These are phyloP conservation scores for Fraxinus xanthoxyloides DNA, from an alignment of 305 asterid genomes.

Conservation along the genomic window DNA sequence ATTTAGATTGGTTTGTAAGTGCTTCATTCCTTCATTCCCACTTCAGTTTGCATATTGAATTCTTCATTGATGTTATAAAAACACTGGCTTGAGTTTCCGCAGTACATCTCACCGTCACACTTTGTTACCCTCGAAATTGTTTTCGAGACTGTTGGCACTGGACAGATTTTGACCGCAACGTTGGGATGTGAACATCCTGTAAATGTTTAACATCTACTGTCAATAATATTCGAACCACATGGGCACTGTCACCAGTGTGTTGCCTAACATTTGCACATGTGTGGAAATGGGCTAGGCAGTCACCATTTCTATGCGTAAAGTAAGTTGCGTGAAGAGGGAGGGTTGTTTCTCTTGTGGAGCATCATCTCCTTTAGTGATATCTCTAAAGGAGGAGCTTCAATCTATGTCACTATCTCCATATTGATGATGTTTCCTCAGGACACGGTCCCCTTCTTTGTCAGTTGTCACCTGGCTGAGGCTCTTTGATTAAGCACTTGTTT, in stretches of 20 bases:
- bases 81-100: not conserved
- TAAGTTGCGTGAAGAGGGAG: not conserved
- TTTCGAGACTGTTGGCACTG: too few species aligned
- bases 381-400: not conserved
- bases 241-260: not conserved
- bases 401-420: not conserved
- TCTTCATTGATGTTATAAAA: not conserved
- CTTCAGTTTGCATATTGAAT: not conserved
- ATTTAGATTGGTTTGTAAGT: not conserved
- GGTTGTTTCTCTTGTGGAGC: not conserved
- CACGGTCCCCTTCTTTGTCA: not conserved
- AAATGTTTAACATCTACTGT: not conserved
- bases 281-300: not conserved
- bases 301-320: not conserved
- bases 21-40: not conserved
- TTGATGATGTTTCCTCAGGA: not conserved
- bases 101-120: not conserved
- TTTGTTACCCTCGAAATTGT: too few species aligned
- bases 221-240: not conserved
- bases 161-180: too few species aligned
- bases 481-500: too few species aligned
- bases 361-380: not conserved
- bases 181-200: too few species aligned
- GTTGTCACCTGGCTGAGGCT: not conserved
- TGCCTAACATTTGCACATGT: not conserved